Percentiles rank a stretch among this genome's conserved stretches.
Evolutionary conservation across 2,329 filamentous ascomycete species (phyloP).

Genomic region (Penicillium sp.): DNA sequence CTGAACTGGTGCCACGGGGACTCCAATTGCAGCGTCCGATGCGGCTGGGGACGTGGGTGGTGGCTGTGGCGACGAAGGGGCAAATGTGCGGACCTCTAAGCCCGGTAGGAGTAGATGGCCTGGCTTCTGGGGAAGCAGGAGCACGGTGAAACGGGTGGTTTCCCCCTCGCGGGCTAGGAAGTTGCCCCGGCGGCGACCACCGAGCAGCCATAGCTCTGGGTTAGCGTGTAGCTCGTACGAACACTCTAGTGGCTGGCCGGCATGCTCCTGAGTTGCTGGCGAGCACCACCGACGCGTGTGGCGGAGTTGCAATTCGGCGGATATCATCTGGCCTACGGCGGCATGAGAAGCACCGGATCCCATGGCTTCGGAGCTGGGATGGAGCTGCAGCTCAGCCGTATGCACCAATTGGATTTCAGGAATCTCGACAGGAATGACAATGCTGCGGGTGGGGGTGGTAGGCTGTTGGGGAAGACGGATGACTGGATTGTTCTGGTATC

Average conservation of each 20-base stretch:
- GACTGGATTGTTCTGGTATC: slow-evolving; percentile 31
- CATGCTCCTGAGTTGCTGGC: slow-evolving; percentile 28
- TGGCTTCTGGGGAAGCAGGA: slow-evolving; percentile 74
- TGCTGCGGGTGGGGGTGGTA: slow-evolving; percentile 52
- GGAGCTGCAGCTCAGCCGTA: slow-evolving; percentile 53
- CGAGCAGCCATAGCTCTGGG: slow-evolving; percentile 76
- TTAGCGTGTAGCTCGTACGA: slow-evolving; percentile 75
- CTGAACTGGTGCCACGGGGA: slow-evolving; percentile 21
- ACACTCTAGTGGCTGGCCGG: slow-evolving; percentile 61
- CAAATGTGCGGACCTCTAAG: slow-evolving; percentile 68
- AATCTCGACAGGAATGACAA: slow-evolving; percentile 85
- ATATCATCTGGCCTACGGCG: slow-evolving; percentile 46
- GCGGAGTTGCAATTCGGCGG: slow-evolving; percentile 47
- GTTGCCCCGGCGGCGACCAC: slow-evolving; percentile 72
- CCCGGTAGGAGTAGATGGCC: slow-evolving; percentile 73
- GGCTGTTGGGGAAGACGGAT: slow-evolving; percentile 31
- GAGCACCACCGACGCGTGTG: slow-evolving; percentile 55
- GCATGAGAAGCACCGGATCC: slow-evolving; percentile 31
- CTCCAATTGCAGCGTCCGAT: slow-evolving; percentile 9
- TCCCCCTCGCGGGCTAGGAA: slow-evolving; percentile 55
- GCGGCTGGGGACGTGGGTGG: slow-evolving; percentile 18
- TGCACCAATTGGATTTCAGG: slow-evolving; percentile 78
- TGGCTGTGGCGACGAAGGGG: slow-evolving; percentile 35
- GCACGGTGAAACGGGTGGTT: slow-evolving; percentile 56
- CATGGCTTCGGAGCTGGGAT: slow-evolving; percentile 18